Evolutionary conservation across 164 flowering plant species (phyloP).

Genomic region (Berberis vulgaris): DNA sequence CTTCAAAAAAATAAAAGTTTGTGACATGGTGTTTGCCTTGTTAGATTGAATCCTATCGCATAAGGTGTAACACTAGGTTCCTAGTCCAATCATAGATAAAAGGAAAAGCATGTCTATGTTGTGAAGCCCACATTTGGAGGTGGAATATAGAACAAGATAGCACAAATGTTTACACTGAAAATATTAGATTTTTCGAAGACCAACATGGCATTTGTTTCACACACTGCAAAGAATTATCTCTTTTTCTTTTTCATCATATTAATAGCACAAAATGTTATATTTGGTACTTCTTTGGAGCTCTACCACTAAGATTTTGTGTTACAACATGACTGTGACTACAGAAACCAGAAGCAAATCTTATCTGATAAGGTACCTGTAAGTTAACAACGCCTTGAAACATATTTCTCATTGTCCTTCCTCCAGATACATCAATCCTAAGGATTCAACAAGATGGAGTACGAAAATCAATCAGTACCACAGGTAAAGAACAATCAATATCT

Average conservation of each 20-base stretch:
- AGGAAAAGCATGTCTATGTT: too few species aligned
- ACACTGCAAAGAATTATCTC: not conserved
- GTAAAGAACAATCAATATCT: not conserved
- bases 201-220: not conserved
- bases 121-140: too few species aligned
- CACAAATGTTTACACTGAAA: not conserved
- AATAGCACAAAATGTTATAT: too few species aligned
- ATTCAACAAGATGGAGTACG: not conserved
- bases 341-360: not conserved
- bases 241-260: too few species aligned
- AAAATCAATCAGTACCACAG: not conserved
- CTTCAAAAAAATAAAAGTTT: too few species aligned
- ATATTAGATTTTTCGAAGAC: not conserved
- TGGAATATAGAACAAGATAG: too few species aligned
- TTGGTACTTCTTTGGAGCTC: too few species aligned
- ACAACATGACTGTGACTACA: not conserved
- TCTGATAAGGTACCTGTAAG: conserved; percentile 42
- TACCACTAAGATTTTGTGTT: too few species aligned
- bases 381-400: conserved; percentile 62
- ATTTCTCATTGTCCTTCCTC: conserved; percentile 55
- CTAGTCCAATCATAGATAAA: too few species aligned
- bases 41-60: too few species aligned
- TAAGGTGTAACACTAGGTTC: too few species aligned
- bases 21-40: too few species aligned
- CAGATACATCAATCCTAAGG: conserved; percentile 61